Conservation (phyloP, 768 basidiomycete genomes). For the Tylopilus balloui region DNA sequence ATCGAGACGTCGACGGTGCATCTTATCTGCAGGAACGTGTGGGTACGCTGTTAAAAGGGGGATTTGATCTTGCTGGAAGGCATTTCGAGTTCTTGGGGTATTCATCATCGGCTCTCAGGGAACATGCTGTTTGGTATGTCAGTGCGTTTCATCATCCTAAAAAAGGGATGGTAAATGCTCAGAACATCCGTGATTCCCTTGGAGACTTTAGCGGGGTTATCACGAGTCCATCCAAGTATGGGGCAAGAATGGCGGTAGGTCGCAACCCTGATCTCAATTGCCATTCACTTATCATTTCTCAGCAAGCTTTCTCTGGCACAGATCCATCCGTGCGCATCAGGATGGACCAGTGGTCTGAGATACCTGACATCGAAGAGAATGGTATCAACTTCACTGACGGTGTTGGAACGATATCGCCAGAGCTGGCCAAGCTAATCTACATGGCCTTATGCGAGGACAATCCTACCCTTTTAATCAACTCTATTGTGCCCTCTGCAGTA, state of each 20-base stretch:
- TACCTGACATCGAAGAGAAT: slow-evolving; percentile 50
- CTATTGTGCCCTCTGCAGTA: slow-evolving; percentile 57
- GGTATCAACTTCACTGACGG: slow-evolving; percentile 66
- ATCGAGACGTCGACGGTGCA: slow-evolving; percentile 55
- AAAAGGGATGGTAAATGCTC: slow-evolving; percentile 47
- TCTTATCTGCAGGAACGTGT: slow-evolving; percentile 57
- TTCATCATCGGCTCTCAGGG: slow-evolving; percentile 69
- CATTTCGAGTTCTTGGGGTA: slow-evolving; percentile 79
- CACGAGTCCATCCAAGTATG: slow-evolving; percentile 68
- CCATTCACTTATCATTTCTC: slow-evolving; percentile 6
- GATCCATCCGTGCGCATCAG: slow-evolving; percentile 62
- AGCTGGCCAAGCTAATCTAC: slow-evolving; percentile 60
- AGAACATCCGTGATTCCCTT: slow-evolving; percentile 54
- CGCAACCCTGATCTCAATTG: background rate
- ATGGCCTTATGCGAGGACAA: slow-evolving; percentile 43
- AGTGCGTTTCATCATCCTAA: slow-evolving; percentile 50
- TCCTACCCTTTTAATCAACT: slow-evolving; percentile 29
- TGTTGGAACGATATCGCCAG: slow-evolving; percentile 69
- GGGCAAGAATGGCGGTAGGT: slow-evolving; percentile 62
- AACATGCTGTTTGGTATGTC: slow-evolving; percentile 83
- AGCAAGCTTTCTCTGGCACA: slow-evolving; percentile 80
- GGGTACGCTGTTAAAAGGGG: slow-evolving; percentile 52
- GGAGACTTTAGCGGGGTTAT: slow-evolving; percentile 66
- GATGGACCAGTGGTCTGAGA: slow-evolving; percentile 55
- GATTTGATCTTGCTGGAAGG: slow-evolving; percentile 68